These are phyloP conservation scores for Cutaneotrichosporon spelunceum DNA, from an alignment of 1,284 basidiomycete genomes.

Conservation along the genomic window DNA sequence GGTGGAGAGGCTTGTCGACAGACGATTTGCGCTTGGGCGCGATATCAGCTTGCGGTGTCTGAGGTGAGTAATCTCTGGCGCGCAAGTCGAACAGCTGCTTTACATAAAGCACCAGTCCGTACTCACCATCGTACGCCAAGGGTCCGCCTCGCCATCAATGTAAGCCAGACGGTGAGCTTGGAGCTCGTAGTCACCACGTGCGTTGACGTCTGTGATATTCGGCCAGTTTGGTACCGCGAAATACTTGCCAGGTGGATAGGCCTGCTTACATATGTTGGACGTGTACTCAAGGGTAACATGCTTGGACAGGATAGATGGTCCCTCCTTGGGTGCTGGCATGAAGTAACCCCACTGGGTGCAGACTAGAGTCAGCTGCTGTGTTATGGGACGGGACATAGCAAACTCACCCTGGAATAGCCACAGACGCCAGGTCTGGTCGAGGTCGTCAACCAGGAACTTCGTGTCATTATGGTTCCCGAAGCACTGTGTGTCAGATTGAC, in stretches of 20 bases:
- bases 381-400: background rate
- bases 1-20: constrained; percentile 71
- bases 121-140: constrained; percentile 71
- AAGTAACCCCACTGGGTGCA: constrained; percentile 97
- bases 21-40: constrained; percentile 70
- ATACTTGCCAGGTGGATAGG: constrained; percentile 73
- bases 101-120: background rate
- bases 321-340: constrained; percentile 45
- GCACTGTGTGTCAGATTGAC: constrained; percentile 59
- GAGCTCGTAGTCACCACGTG: constrained; percentile 70
- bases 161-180: constrained; percentile 75
- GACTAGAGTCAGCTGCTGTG: constrained; percentile 27
- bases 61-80: background rate
- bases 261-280: constrained; percentile 76
- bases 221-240: constrained; percentile 69
- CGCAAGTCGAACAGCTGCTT: background rate
- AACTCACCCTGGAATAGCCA: constrained; percentile 74
- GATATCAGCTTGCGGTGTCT: constrained; percentile 74
- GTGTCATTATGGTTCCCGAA: constrained; percentile 75
- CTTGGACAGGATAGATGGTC: constrained; percentile 40
- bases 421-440: constrained; percentile 72
- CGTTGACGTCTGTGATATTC: constrained; percentile 75
- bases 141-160: constrained; percentile 62
- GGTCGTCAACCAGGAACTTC: constrained; percentile 61
- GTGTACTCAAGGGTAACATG: constrained; percentile 75